Evolutionary conservation across 129 eudicot species (phyloP), one percentile per base, ranked within the genome.

Genomic region (Centella asiatica): DNA sequence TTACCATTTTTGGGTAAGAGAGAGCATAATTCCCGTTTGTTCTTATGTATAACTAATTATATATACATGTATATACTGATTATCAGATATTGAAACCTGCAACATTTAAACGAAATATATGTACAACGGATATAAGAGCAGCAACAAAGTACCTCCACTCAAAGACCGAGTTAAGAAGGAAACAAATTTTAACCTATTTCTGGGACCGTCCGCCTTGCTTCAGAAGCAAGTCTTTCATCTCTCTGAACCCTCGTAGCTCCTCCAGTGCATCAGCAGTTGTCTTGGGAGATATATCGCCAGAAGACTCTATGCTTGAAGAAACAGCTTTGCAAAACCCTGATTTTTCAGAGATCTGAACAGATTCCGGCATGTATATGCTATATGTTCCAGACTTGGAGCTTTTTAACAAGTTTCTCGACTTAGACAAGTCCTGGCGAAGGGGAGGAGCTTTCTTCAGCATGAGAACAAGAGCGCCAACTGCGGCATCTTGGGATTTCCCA

Each of bases 401-500:
- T 59, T 69, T 49, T 57, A 27, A 50, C 14, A 69, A 40, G 15
- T 62, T 75, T 17, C 47, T 66, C 23, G 90, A 78, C 29, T 42
- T 68, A 33, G 69, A 54, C 17, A 64, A 36, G 28, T 83, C 87
- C 61, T 83, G 85, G 26, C 69, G 77, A 44, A 90, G 95, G 56
- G 96, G 96, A 14, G 95, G 84, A 11, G 98, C 94, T 82, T 76
- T 87, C 70, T 77, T 84, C 69, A 92, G 85, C 95, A 92, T 79
- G 39, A 55, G 78, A 61, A 87, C 78, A 53, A 90, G 82, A 22
- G 90, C 96, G 25, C 96, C 94, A 55, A 87, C 95, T 26, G 88
- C 95, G 50, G 90, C 90, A 57, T 85, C 95, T 68, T 85, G 85
- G 29, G 97, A 85, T 73, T 75, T 85, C 65, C 74, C 77, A 11